Conservation (phyloP, 176 grass and related monocot genomes). For the Coix lacrymajobi region DNA sequence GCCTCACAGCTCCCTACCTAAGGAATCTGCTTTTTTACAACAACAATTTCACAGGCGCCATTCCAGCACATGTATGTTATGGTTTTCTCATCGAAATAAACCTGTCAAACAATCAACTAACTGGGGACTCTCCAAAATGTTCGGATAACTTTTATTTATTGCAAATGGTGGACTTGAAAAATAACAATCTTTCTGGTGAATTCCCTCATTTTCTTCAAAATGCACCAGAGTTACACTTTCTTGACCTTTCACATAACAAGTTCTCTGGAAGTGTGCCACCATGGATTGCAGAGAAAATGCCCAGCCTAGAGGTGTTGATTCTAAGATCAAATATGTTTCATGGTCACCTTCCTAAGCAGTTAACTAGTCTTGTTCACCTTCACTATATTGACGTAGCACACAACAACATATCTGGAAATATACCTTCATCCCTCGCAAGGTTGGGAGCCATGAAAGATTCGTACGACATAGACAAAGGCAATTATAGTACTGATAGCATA, state of each 20-base stretch:
- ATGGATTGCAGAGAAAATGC: conserved; percentile 25
- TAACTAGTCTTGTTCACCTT: background rate
- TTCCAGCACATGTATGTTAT: background rate
- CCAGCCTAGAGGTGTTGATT: background rate
- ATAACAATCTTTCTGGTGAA: conserved; percentile 30
- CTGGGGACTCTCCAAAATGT: background rate
- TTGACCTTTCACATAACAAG: conserved; percentile 35
- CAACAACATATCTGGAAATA: conserved; percentile 40
- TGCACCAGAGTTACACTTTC: background rate
- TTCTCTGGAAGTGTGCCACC: conserved; percentile 36
- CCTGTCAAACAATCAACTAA: conserved; percentile 18
- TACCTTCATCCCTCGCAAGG: conserved; percentile 25
- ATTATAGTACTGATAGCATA: background rate
- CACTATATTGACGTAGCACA: conserved; percentile 28
- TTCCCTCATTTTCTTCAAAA: conserved; percentile 24
- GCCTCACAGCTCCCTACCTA: background rate
- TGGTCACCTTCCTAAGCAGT: conserved; percentile 31
- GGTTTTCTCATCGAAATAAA: background rate
- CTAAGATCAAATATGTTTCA: conserved; percentile 37
- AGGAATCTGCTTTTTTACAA: background rate
- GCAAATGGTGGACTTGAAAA: background rate
- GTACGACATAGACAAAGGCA: background rate
- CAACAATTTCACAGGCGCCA: conserved; percentile 31
- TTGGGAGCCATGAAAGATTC: conserved; percentile 9
- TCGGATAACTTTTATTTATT: background rate